phyloP scores from a whole-genome alignment of 129 eudicot genomes.

The Centrapalus pauciflorus region DNA sequence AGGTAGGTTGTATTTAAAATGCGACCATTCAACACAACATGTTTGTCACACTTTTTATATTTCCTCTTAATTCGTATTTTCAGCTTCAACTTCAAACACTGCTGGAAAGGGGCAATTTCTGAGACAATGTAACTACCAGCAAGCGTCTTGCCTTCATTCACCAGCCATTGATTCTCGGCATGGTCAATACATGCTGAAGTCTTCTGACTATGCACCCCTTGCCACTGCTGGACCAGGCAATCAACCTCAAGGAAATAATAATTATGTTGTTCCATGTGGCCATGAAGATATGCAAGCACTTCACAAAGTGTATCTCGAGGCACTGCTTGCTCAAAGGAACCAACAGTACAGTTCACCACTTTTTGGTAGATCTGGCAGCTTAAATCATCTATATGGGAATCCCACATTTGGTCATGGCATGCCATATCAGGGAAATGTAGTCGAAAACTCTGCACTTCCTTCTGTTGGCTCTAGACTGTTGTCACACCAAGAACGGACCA shows the following conservation, averaged over 20 bases:
- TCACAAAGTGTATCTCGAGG: constrained; percentile 55
- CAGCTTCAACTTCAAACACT: constrained; percentile 38
- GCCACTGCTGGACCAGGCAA: constrained; percentile 16
- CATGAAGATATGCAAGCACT: constrained; percentile 47
- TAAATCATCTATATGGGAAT: constrained; percentile 38
- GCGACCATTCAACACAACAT: too few relatives aligned
- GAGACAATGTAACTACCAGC: constrained; percentile 36
- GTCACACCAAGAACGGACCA: constrained; percentile 38
- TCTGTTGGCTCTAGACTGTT: constrained; percentile 22
- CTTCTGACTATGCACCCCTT: constrained; percentile 21
- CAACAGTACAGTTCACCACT: constrained; percentile 41
- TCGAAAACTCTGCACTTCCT: constrained; percentile 26
- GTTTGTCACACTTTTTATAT: background rate
- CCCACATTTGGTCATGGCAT: constrained; percentile 24
- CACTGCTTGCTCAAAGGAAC: constrained; percentile 52
- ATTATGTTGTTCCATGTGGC: constrained; percentile 21
- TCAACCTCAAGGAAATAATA: constrained; percentile 31
- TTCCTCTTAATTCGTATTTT: background rate
- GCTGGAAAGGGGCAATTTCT: constrained; percentile 30
- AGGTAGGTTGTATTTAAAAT: too few relatives aligned
- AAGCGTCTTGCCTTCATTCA: constrained; percentile 26
- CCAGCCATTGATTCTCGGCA: constrained; percentile 33
- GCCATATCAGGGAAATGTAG: constrained; percentile 40
- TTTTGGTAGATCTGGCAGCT: constrained; percentile 38
- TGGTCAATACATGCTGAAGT: constrained; percentile 19